Base-by-base conservation (phyloP, 176 grass and related monocot species). In the Oryza rufipogon region DNA sequence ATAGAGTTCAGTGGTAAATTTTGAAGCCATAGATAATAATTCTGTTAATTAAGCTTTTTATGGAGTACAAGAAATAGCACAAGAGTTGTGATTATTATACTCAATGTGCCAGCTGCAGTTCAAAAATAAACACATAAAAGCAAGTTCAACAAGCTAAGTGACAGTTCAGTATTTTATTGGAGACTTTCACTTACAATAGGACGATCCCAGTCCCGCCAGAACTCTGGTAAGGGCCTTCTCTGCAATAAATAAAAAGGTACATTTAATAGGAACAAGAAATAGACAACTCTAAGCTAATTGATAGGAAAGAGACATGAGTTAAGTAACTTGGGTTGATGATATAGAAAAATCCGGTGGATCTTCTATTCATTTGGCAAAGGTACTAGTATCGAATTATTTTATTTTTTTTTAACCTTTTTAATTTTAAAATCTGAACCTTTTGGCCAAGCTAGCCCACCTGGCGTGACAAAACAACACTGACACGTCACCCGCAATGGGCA, bases 201-300 rank as follows among this genome's bases (percentile, higher is more conserved):
- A 76, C 80, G 94, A 84, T 95, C 86, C 90, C 90, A 88, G 80
- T 99, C 93, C 36, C 93, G 86, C 96, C 96, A 99, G 84, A 99
- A 99, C 81, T 99, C 93, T 10, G 96, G 96, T 64, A 99, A 88
- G 11, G 93, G 94, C 76, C 74, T 93, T 79, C 93, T 90, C 96
- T 99, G 88, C 11, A 86, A 78, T 34, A 92, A n/a, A 81, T 61
- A 91, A 91, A 82, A 66, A 74, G 65, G 51, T 75, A 74, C 47
- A 51, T 16, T 78, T 17, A 56, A 80, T 45, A 38, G 81, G 68
- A 78, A 76, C 0, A 87, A 9, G 16, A 51, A 23, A 72, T 1
- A 70, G 4, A 67, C 63, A 65, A 69, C 11, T 58, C 10, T 23
- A 38, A 38, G 36, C 36, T 25, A 75, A 64, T 77, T 76, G 68